These are phyloP conservation scores for Rubia occidens DNA, from an alignment of 305 asterid species.

Conservation along the genomic window DNA sequence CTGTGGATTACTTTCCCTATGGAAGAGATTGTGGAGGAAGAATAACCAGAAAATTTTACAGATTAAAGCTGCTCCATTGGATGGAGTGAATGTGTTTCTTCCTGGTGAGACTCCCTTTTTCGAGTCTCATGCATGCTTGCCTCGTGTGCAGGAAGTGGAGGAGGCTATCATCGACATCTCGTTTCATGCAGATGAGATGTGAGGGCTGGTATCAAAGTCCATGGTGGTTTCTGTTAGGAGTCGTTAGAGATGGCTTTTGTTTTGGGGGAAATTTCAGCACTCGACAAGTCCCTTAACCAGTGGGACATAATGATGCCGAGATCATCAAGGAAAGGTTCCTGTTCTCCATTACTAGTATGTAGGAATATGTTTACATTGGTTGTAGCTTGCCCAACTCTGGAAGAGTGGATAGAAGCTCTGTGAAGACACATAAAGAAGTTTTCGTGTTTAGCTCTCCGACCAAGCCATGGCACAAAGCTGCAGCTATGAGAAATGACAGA, in stretches of 20 bases:
- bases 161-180: slow-evolving; percentile 47
- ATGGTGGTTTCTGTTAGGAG: slow-evolving; percentile 79
- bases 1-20: slow-evolving; percentile 62
- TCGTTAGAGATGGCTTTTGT: slow-evolving; percentile 67
- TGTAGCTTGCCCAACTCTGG: slow-evolving; percentile 91
- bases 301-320: slow-evolving; percentile 79
- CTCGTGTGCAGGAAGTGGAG: slow-evolving; percentile 92
- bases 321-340: slow-evolving; percentile 61
- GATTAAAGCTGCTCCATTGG: slow-evolving; percentile 24
- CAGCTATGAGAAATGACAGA: slow-evolving; percentile 71
- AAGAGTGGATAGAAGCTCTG: slow-evolving; percentile 68
- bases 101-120: slow-evolving; percentile 76
- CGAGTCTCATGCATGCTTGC: slow-evolving; percentile 70
- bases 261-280: slow-evolving; percentile 75
- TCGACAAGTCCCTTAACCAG: slow-evolving; percentile 53
- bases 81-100: slow-evolving; percentile 46
- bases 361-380: slow-evolving; percentile 52
- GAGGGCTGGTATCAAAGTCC: slow-evolving; percentile 61
- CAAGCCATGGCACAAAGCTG: slow-evolving; percentile 68
- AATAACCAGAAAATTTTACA: slow-evolving; percentile 41
- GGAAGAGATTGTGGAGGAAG: slow-evolving; percentile 61
- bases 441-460: slow-evolving; percentile 55
- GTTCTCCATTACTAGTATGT: slow-evolving; percentile 62
- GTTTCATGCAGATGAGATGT: slow-evolving; percentile 68
- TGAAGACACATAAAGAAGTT: slow-evolving; percentile 82